Evolutionary conservation across 371 early-diverging fungal genomes (phyloP), one percentile per base, ranked within the genome.

Genomic region (Thermomucor indicae-seudaticae): DNA sequence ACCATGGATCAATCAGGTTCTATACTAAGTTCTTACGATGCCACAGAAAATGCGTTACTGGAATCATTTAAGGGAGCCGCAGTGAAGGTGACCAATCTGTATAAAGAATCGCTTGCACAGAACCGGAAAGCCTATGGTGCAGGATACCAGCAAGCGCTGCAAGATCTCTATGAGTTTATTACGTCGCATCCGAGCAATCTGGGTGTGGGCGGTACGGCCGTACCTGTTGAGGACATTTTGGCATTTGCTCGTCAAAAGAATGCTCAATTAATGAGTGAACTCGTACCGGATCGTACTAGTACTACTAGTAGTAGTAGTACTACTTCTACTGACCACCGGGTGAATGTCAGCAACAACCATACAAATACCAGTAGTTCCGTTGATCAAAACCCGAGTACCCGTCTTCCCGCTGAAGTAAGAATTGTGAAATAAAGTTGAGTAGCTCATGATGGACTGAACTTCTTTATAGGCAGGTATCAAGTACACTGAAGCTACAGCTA

Each of bases 101-200:
- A 88, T 68, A 83, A 77, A 62, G 88, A 87, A 43, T 71, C 86
- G 1, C 63, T 79, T 20, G 72, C 78, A n/a, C 81, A 82, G 49
- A 80, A 81, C 39, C 68, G 81, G 34, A 72, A 72, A 43, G 71
- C 79, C 6, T 87, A 73, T 66, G 74, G 78, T 37, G 63, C 74
- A 14, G 90, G 90, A n/a, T 90, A 88, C 61, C 78, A 79, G 48
- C 82, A 86, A 43, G 85, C 85, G 16, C 54, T 90, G 23, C 81
- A 79, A 61, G 87, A 90, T 68, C 55, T 90, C 10, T 70, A 77
- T 56, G 72, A 74, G 22, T 84, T 85, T 51, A 67, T 86, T 37
- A 56, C 66, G 4, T 65, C 66, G 8, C 80, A 81, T 29, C 69
- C 76, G 19, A 55, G 40, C 12, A 64, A 64, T 5, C 64, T 65